A percentile compares a stretch with the other conserved stretches of the same genome.
phyloP scores from a whole-genome alignment of 768 basidiomycete genomes.

The Lactarius deliciosus region DNA sequence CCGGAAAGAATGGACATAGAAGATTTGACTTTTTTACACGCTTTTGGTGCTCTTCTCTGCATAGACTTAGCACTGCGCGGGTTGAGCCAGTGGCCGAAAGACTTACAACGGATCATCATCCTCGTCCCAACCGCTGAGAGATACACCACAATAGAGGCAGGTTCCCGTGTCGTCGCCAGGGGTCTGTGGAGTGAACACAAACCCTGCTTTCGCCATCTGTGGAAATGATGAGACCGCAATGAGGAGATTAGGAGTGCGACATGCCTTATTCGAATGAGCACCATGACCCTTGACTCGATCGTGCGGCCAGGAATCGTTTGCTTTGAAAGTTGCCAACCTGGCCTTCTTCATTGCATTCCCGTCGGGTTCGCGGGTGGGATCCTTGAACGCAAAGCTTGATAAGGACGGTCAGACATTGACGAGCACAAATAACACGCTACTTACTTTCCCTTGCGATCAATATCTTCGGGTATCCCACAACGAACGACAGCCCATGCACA shows the following conservation, averaged over 20 bases:
- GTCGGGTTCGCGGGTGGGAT: constrained; percentile 62
- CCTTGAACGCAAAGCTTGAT: constrained; percentile 56
- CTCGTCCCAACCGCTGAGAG: constrained; percentile 83
- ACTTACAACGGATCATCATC: constrained; percentile 86
- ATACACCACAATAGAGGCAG: constrained; percentile 81
- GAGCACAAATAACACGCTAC: constrained; percentile 30
- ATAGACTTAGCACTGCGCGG: constrained; percentile 18
- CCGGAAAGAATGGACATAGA: constrained; percentile 47
- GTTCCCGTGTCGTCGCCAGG: constrained; percentile 75
- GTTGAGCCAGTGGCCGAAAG: constrained; percentile 7
- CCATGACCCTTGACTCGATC: constrained; percentile 60
- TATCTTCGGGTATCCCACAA: constrained; percentile 63
- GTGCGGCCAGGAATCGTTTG: constrained; percentile 64
- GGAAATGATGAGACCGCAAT: constrained; percentile 15
- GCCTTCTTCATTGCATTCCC: constrained; percentile 71
- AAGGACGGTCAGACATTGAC: not conserved
- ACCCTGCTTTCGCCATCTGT: constrained; percentile 89
- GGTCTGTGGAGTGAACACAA: constrained; percentile 71
- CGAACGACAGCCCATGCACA: constrained; percentile 84
- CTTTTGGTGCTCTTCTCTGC: constrained; percentile 73
- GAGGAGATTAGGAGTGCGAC: constrained; percentile 7
- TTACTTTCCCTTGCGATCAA: constrained; percentile 58
- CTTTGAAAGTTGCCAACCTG: constrained; percentile 61
- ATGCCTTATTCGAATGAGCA: constrained; percentile 70
- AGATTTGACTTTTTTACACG: constrained; percentile 52